Evolutionary conservation across 768 basidiomycete genomes (phyloP).

Genomic region (Phylloporus scabripes): DNA sequence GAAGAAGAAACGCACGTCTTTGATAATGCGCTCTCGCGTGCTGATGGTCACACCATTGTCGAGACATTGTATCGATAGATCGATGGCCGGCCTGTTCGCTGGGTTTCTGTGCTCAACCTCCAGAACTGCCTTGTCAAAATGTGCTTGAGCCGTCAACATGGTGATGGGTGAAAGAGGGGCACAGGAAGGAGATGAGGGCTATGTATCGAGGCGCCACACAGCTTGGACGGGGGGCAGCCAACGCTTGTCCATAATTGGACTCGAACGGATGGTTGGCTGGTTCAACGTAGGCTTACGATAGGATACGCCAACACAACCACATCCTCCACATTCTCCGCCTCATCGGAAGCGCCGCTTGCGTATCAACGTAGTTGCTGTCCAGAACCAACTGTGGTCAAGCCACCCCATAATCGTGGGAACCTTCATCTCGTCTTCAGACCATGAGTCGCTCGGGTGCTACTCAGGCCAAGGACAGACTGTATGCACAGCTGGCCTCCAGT

Average conservation of each 20-base stretch:
- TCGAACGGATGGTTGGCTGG: neutral
- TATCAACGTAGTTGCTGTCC: neutral
- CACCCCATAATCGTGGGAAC: constrained; percentile 12
- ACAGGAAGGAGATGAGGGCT: constrained; percentile 8
- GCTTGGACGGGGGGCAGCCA: neutral
- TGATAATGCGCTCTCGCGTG: constrained; percentile 24
- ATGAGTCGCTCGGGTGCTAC: constrained; percentile 47
- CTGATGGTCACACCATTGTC: constrained; percentile 23
- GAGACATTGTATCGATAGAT: constrained; percentile 22
- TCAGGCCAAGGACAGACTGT: constrained; percentile 76
- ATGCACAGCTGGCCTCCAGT: constrained; percentile 67
- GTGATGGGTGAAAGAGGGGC: constrained; percentile 7
- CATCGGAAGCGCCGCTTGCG: constrained; percentile 6
- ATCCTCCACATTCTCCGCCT: neutral
- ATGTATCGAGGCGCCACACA: constrained; percentile 7
- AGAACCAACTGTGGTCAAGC: too few relatives aligned
- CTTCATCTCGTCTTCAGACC: neutral
- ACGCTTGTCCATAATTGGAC: constrained; percentile 16
- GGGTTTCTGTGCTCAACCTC: constrained; percentile 27
- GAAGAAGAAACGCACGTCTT: constrained; percentile 16
- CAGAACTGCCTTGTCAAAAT: constrained; percentile 26
- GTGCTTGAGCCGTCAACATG: constrained; percentile 18
- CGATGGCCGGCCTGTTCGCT: constrained; percentile 11
- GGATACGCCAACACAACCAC: neutral
- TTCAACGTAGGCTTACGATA: neutral